Evolutionary conservation across 305 asterid genomes (phyloP).

Genomic region (Fraxinus angustifolia): DNA sequence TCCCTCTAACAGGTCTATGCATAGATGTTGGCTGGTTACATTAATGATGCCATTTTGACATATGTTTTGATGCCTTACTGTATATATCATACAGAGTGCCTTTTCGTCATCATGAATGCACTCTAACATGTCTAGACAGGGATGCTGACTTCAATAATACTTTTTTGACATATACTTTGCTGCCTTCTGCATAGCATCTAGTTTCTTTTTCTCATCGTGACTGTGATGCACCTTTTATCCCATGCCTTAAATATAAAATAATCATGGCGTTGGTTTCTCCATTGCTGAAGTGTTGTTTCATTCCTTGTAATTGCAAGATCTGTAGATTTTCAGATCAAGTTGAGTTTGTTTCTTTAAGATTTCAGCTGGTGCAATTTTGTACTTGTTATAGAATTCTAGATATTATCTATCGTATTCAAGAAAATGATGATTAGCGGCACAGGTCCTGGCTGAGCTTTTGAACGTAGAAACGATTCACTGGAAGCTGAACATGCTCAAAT

Average conservation of each 20-base stretch:
- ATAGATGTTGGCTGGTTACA: background rate
- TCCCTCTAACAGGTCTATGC: background rate
- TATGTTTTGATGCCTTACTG: background rate
- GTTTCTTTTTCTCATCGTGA: background rate
- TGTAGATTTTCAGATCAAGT: background rate
- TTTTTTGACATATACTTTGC: background rate
- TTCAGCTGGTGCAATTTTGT: background rate
- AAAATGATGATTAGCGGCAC: constrained; percentile 36
- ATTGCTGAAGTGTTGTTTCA: background rate
- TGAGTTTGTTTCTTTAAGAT: background rate
- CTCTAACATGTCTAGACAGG: background rate
- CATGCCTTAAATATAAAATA: background rate
- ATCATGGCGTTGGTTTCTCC: background rate
- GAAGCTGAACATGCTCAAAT: constrained; percentile 67
- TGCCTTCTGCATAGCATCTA: background rate
- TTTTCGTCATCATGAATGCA: background rate
- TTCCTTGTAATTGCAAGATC: constrained; percentile 1
- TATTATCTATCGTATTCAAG: constrained; percentile 20
- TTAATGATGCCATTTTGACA: background rate
- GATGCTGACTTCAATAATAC: background rate
- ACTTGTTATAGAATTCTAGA: background rate
- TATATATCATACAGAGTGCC: background rate
- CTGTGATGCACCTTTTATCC: background rate
- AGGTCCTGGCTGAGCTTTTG: constrained; percentile 55
- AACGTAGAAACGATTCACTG: constrained; percentile 51